A percentile compares a stretch with the other conserved stretches of the same genome.
Evolutionary conservation across 768 basidiomycete species (phyloP).

Genomic region (Auricularia sp.): DNA sequence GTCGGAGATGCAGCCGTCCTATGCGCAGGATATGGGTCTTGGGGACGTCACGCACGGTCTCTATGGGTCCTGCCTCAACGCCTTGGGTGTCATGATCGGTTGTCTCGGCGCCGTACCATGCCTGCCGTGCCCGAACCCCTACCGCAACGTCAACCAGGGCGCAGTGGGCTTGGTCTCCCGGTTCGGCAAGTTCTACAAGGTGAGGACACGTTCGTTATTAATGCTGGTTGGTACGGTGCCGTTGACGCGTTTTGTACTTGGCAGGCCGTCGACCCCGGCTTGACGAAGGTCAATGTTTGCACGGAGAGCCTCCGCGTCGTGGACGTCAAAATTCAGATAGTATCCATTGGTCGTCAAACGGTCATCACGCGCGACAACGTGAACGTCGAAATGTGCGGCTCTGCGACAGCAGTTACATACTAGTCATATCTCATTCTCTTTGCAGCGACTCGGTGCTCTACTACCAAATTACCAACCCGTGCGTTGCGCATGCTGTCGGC

Average conservation of each 20-base stretch:
- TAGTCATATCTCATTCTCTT: conserved; percentile 1
- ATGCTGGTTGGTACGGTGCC: neutral
- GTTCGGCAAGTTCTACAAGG: conserved; percentile 91
- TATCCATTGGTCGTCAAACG: conserved; percentile 71
- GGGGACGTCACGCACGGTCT: conserved; percentile 66
- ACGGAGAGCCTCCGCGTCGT: conserved; percentile 79
- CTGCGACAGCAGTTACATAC: neutral
- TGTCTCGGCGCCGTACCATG: conserved; percentile 70
- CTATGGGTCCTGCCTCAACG: conserved; percentile 73
- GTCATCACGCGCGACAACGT: conserved; percentile 97
- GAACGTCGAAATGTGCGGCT: conserved; percentile 76
- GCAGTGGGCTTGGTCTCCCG: conserved; percentile 85
- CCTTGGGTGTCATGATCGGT: conserved; percentile 58
- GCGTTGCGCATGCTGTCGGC: conserved; percentile 14
- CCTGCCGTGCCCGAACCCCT: conserved; percentile 77
- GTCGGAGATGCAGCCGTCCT: conserved; percentile 74
- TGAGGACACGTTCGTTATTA: neutral
- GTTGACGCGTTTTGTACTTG: conserved; percentile 1
- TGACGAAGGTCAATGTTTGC: conserved; percentile 90
- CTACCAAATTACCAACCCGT: conserved; percentile 43
- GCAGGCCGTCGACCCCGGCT: conserved; percentile 76
- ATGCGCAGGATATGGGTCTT: conserved; percentile 21
- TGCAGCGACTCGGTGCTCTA: conserved; percentile 84
- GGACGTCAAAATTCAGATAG: conserved; percentile 95
- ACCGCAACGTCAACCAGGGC: conserved; percentile 78